Base-by-base conservation (phyloP, 208 protist species). In the Crithidia acanthocephali region DNA sequence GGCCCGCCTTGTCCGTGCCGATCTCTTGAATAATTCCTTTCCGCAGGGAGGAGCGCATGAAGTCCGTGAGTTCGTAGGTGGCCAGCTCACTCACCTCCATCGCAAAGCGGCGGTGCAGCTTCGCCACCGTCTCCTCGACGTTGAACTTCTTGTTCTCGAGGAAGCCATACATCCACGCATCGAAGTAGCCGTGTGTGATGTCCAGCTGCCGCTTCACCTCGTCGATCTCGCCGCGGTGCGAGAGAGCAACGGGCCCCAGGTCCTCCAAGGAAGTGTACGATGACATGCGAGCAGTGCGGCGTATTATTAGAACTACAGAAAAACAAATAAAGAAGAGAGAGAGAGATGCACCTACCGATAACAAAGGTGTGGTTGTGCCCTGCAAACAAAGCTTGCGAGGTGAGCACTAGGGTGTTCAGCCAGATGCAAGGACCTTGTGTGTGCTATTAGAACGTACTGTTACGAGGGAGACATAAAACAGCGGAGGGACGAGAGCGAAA, bases 141-240 rank as follows among this genome's bases (percentile, higher is more conserved):
- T 88, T 65, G 45, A 90, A 94, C 48, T 94, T 89, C 53, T 94
- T 94, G 64, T 94, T 94, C 61, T 91, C 85, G 10, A 94, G 68
- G 45, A 94, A 94, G 11, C 84, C 79, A 61, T 94, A 94, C 0
- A 94, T 76, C 86, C 88, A 94, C 51, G 78, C 77, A 23, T 91
- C 85, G 47, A 86, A 86, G 58, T 87, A 79, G 64, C 74, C 73
- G 63, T 87, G 78, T 1, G 42, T 56, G 55, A 92, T 85, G 55
- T 74, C 71, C 1, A 92, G n/a, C 22, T 71, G 77, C 15, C 52
- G 30, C 71, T 89, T 88, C 69, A 89, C 81, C 72, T 85, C 81
- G 5, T 92, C 86, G 10, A 92, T 37, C 64, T 88, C 73, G 15
- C 66, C 64, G n/a, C 72, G 83, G 74, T 90, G 81, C 1, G 83